These are phyloP conservation scores for Salvia hispanica DNA, from an alignment of 257 asterid genomes.

Conservation along the genomic window DNA sequence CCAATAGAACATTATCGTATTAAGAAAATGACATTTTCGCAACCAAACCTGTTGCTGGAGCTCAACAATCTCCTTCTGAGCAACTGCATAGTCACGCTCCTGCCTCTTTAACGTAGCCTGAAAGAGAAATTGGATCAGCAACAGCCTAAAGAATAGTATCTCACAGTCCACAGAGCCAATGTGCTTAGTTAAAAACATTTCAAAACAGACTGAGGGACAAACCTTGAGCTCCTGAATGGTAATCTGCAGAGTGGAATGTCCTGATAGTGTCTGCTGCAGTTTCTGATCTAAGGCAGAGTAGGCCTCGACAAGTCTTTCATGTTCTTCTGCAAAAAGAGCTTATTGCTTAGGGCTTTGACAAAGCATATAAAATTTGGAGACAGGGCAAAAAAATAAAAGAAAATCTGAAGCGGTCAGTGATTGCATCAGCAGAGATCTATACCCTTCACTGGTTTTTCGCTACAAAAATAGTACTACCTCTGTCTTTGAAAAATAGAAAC, in stretches of 20 bases:
- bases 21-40: constrained; percentile 1
- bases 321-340: constrained; percentile 64
- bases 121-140: constrained; percentile 20
- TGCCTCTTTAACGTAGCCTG: constrained; percentile 79
- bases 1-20: neutral
- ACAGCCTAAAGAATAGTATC: constrained; percentile 22
- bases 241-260: constrained; percentile 56
- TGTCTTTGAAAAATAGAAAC: no score
- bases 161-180: neutral
- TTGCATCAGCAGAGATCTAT: neutral
- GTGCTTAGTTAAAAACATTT: neutral
- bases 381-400: neutral
- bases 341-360: constrained; percentile 3
- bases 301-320: constrained; percentile 70
- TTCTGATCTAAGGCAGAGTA: constrained; percentile 67
- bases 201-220: constrained; percentile 26
- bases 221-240: constrained; percentile 77
- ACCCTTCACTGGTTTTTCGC: constrained; percentile 16
- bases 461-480: neutral
- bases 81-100: constrained; percentile 70
- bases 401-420: neutral
- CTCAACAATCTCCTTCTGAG: constrained; percentile 73
- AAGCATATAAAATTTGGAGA: constrained; percentile 4
- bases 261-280: constrained; percentile 68
- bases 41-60: constrained; percentile 80